Evolutionary conservation across 2,329 filamentous ascomycete species (phyloP).

Genomic region (Balansia obtecta): DNA sequence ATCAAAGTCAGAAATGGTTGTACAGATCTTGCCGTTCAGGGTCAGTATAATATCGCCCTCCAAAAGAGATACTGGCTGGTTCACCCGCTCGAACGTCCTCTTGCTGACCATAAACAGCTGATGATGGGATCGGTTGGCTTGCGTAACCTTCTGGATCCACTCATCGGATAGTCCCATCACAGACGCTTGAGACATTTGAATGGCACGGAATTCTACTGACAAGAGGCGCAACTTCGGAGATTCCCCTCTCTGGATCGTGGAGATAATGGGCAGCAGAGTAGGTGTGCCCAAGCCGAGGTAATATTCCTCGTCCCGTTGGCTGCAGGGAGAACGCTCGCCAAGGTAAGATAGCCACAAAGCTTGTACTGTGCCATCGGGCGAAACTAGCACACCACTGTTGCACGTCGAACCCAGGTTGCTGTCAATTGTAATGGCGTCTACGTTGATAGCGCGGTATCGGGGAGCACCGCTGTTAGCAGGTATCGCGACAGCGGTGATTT

Average conservation of each 20-base stretch:
- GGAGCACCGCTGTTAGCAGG: conserved; percentile 87
- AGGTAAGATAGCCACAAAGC: conserved; percentile 96
- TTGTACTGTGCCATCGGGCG: conserved; percentile 83
- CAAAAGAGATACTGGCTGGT: conserved; percentile 45
- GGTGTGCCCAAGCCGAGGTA: conserved; percentile 86
- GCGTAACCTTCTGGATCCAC: conserved; percentile 85
- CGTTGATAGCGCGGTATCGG: conserved; percentile 85
- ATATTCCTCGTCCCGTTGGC: conserved; percentile 87
- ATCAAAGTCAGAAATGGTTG: conserved; percentile 83
- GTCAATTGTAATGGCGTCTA: conserved; percentile 94
- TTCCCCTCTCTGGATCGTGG: conserved; percentile 68
- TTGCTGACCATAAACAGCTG: conserved; percentile 99
- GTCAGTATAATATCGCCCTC: conserved; percentile 92
- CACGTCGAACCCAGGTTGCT: conserved; percentile 85
- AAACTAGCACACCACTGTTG: conserved; percentile 83
- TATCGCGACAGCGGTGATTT: conserved; percentile 94
- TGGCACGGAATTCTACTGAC: conserved; percentile 85
- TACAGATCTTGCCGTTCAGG: conserved; percentile 84
- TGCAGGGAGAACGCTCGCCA: conserved; percentile 69
- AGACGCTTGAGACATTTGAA: conserved; percentile 92
- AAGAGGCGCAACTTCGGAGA: conserved; percentile 78
- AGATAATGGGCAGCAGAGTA: conserved; percentile 76
- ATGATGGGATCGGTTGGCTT: conserved; percentile 81
- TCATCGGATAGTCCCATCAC: conserved; percentile 95
- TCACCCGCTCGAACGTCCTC: conserved; percentile 52